A percentile compares a stretch with the other conserved stretches of the same genome.
These are phyloP conservation scores for Dothiorella sarmentorum DNA, from an alignment of 2,329 filamentous ascomycete species.

Conservation along the genomic window DNA sequence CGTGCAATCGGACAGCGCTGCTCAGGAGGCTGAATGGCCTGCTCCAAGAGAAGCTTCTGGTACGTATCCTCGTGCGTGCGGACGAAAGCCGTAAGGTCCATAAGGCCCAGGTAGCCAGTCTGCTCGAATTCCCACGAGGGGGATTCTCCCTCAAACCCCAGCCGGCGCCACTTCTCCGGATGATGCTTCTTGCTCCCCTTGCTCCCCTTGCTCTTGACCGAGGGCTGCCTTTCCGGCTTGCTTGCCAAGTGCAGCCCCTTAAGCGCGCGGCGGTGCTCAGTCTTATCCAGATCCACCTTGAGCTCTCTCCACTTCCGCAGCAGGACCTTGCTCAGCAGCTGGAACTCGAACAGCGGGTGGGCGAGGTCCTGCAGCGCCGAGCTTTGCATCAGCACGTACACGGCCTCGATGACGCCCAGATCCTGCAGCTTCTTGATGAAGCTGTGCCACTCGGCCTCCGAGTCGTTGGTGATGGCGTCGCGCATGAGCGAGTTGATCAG, in stretches of 20 bases:
- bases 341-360: slow-evolving; percentile 87
- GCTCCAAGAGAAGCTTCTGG: slow-evolving; percentile 86
- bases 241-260: slow-evolving; percentile 83
- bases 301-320: slow-evolving; percentile 86
- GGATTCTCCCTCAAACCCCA: slow-evolving; percentile 89
- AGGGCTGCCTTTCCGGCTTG: slow-evolving; percentile 58
- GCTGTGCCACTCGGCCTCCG: slow-evolving; percentile 83
- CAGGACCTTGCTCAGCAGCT: slow-evolving; percentile 83
- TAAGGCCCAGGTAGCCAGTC: slow-evolving; percentile 89
- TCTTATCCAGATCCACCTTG: slow-evolving; percentile 75
- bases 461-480: slow-evolving; percentile 78
- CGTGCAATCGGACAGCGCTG: slow-evolving; percentile 83
- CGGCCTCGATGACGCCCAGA: slow-evolving; percentile 85
- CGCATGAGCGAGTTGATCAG: slow-evolving; percentile 93
- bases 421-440: slow-evolving; percentile 94
- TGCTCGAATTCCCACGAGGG: slow-evolving; percentile 81
- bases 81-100: slow-evolving; percentile 94
- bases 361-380: slow-evolving; percentile 87
- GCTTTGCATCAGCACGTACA: slow-evolving; percentile 89
- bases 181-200: slow-evolving; percentile 64
- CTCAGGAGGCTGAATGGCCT: slow-evolving; percentile 66
- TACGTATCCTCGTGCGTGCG: slow-evolving; percentile 88
- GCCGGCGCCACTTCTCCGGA: slow-evolving; percentile 85
- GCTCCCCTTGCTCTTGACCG: slow-evolving; percentile 29
- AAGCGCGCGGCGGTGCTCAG: slow-evolving; percentile 82